Base-by-base conservation (phyloP, 176 grass and related monocot genomes). In the Phragmites australis region DNA sequence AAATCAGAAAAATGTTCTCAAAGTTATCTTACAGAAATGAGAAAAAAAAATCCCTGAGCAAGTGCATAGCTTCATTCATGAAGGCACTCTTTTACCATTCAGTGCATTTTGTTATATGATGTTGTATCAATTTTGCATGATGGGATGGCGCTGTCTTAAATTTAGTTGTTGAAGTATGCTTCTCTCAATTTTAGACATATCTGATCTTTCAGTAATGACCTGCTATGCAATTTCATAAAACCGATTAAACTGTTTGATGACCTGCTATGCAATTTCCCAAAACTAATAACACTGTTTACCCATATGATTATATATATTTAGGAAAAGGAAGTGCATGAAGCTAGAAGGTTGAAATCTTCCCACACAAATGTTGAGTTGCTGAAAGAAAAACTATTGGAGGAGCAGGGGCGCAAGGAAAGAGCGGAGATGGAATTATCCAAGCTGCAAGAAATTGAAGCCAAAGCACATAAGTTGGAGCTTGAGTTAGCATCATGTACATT, bases 341-440 rank as follows among this genome's bases (percentile, higher is more conserved):
- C 92, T 71, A 94, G 77, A 86, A 93, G 84, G 61, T 64, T 98
- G 63, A 94, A 93, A 81, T 90, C 96, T 88, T 91, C 84, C 75
- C 88, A 98, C 81, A 68, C 83, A 46, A 92, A 98, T 87, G 81
- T 31, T 66, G 92, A 94, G 70, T 87, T 98, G 75, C 78, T 98
- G 50, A 93, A 89, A 86, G 96, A 98, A 93, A 98, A 98, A 68
- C 37, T 94, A 76, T 70, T 93, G 78, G 92, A 98, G 79, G 96
- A 98, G 71, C 86, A 93, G 77, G 80, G 83, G 23, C 81, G 81
- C 37, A 93, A 88, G 61, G 86, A 98, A 74, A 92, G 81, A 83
- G 84, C 72, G 51, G 96, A 98, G 89, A 53, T 58, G 47, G 92
- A 94, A 83, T 59, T 98, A 77, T 93, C 83, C 65, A 93, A 93